A percentile compares a stretch with the other conserved stretches of the same genome.
These are phyloP conservation scores for Thoreauomyces humboldtii DNA, from an alignment of 192 early-diverging fungal genomes.

Conservation along the genomic window DNA sequence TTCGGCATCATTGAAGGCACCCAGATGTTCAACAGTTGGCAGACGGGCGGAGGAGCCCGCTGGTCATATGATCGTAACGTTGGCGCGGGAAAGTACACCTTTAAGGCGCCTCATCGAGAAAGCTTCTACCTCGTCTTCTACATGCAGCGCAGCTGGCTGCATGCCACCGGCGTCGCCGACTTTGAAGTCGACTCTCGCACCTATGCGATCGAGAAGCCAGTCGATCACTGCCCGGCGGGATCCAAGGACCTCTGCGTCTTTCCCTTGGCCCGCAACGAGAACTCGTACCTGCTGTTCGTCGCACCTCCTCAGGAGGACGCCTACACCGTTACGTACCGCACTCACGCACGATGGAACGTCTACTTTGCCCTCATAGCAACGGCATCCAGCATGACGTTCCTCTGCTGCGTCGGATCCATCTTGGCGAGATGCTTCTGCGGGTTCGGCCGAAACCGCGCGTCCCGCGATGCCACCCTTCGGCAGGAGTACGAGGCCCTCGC, in stretches of 20 bases:
- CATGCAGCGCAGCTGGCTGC: not conserved
- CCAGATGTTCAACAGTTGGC: not conserved
- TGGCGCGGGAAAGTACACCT: constrained; percentile 4
- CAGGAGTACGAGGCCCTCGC: not conserved
- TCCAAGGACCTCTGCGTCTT: not conserved
- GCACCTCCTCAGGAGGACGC: constrained; percentile 13
- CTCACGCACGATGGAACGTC: not conserved
- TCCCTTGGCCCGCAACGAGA: not conserved
- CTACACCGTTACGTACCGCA: constrained; percentile 9
- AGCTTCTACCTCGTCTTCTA: constrained; percentile 24
- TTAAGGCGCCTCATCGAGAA: not conserved
- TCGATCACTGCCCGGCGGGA: not conserved
- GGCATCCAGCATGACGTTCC: not conserved
- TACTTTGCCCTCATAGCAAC: constrained; percentile 21
- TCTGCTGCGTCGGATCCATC: not conserved
- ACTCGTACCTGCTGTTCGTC: constrained; percentile 16
- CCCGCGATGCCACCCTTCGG: not conserved
- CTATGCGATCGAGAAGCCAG: constrained; percentile 11
- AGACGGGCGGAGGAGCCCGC: not conserved
- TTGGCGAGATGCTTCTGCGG: constrained; percentile 19
- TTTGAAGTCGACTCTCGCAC: constrained; percentile 12
- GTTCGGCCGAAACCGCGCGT: not conserved
- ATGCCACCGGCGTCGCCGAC: not conserved
- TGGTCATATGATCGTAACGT: constrained; percentile 7
- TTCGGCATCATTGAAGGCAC: constrained; percentile 12